Evolutionary conservation across 2,329 filamentous ascomycete species (phyloP).

Genomic region (Orbilia quercus): DNA sequence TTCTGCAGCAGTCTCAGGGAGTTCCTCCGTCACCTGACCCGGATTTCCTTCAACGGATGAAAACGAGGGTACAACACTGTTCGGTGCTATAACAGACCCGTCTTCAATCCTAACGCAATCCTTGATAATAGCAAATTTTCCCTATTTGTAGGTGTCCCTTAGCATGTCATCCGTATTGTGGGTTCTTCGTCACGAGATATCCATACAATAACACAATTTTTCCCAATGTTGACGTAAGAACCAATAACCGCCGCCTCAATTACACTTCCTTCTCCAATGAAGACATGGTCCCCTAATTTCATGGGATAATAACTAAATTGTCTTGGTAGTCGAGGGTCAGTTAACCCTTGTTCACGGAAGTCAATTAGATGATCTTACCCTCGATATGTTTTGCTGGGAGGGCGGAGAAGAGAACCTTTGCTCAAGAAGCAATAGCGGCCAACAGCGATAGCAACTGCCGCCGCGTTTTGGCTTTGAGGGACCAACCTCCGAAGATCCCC

Average conservation of each 20-base stretch:
- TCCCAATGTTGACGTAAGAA: conserved; percentile 86
- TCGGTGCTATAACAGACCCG: conserved; percentile 81
- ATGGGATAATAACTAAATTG: conserved; percentile 85
- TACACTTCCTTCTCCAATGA: conserved; percentile 78
- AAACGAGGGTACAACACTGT: conserved; percentile 93
- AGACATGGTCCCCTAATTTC: conserved; percentile 93
- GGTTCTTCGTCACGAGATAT: not conserved
- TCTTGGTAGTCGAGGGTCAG: too few relatives aligned
- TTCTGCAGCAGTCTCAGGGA: conserved; percentile 73
- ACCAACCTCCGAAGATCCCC: conserved; percentile 80
- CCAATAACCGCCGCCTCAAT: conserved; percentile 86
- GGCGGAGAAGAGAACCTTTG: conserved; percentile 79
- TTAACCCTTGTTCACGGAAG: too few relatives aligned
- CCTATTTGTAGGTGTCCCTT: conserved; percentile 41
- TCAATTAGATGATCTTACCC: conserved; percentile 65
- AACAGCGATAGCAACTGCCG: conserved; percentile 80
- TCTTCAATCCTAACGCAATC: conserved; percentile 91
- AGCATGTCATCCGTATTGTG: not conserved
- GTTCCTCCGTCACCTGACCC: conserved; percentile 81
- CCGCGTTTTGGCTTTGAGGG: conserved; percentile 62
- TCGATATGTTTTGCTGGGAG: conserved; percentile 83
- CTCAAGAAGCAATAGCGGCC: conserved; percentile 92
- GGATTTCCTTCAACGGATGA: conserved; percentile 88
- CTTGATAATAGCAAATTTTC: conserved; percentile 78
- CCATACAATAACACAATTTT: conserved; percentile 73